Base-by-base conservation (phyloP, 345 rosid genomes). In the Brassica juncea region DNA sequence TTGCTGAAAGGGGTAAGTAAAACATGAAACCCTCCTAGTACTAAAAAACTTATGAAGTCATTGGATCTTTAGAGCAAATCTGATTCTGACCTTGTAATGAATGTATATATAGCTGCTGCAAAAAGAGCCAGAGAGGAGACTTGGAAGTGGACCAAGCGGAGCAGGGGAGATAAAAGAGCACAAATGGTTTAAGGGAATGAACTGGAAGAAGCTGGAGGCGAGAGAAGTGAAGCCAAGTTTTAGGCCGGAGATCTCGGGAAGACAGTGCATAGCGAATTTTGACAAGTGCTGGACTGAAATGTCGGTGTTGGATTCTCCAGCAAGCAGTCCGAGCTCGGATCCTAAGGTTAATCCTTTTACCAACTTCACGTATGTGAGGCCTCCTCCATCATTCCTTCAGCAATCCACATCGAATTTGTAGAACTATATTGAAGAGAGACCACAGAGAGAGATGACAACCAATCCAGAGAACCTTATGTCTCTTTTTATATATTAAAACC, bases 211-310 rank as follows among this genome's bases (percentile, higher is more conserved):
- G 77, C 70, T 93, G 70, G 94, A 95, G 47, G 88, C 86, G 0
- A 87, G 96, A 82, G 87, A 87, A 76, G 87, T 95, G 81, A 77
- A 84, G 76, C 98, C 99, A 19, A 85, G 93, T 81, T 95, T 95
- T 77, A 84, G 84, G 6, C 98, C 99, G 2, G 85, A 90, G 62
- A 94, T 95, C 0, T 89, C 87, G 0, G 98, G 97, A 79, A 88
- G 84, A 66, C 91, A 84, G 15, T 93, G 99, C 87, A 86, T 88
- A 35, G 98, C 94, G 21, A 95, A 95, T 84, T 95, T 95, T 27
- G 98, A 90, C 71, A 93, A 82, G 75, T 80, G 81, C 42, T 91
- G 98, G 97, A 91, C 99, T 11, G 96, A 93, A 14, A 91, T 91
- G 99, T 86, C 96, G 5, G 71, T 91, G 68, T 74, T 74, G 5